Evolutionary conservation across 257 asterid species (phyloP).

Genomic region (Nicotiana noctiflora): DNA sequence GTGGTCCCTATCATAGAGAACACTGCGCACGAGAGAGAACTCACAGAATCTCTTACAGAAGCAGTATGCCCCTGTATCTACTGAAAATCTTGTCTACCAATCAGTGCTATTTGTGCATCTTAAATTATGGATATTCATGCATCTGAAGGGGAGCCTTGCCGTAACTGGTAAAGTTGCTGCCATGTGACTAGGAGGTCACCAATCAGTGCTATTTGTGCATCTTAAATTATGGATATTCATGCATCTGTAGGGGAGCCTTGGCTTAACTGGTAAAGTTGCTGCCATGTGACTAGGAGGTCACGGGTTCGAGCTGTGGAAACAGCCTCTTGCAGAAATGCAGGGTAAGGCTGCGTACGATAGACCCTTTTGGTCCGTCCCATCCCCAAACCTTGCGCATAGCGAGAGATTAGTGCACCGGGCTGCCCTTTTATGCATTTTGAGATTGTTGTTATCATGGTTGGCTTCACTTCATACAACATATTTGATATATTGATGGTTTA

Average conservation of each 20-base stretch:
- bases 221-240: background rate
- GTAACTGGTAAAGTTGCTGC: no score
- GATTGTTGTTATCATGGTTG: background rate
- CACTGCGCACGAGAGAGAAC: slow-evolving; percentile 93
- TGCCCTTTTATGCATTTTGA: background rate
- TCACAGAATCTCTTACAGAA: slow-evolving; percentile 77
- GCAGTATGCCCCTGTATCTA: slow-evolving; percentile 45
- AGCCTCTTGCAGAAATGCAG: no score
- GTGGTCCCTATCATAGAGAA: slow-evolving; percentile 90
- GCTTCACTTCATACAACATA: background rate
- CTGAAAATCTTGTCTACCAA: background rate
- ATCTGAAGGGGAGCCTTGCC: background rate
- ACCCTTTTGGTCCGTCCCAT: no score
- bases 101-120: background rate
- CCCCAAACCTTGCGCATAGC: no score
- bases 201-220: background rate
- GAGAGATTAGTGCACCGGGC: no score
- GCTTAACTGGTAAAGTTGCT: no score
- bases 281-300: no score
- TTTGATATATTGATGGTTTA: background rate
- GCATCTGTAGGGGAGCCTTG: background rate
- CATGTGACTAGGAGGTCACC: background rate
- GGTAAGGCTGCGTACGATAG: no score
- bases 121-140: background rate
- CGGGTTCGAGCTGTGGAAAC: no score